Evolutionary conservation across 495 filamentous ascomycete species (phyloP), one percentile per base, ranked within the genome.

Genomic region (Aspergillus kassunensis): DNA sequence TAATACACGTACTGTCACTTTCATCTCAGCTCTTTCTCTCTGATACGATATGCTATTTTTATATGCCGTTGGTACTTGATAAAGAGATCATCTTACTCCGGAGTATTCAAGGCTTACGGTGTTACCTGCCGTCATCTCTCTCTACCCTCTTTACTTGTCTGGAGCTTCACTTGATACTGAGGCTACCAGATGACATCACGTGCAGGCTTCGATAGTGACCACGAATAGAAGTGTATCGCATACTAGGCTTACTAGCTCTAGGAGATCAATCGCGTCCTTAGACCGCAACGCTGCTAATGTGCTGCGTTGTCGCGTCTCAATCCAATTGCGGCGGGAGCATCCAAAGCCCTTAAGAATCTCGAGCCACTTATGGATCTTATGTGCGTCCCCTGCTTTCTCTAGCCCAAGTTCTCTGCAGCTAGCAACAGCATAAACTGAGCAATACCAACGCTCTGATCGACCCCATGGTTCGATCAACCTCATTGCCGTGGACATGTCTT

Each of bases 281-380:
- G n/a, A n/a, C n/a, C n/a, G n/a, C n/a, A n/a, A n/a, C n/a, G n/a
- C n/a, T n/a, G n/a, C n/a, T n/a, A n/a, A n/a, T n/a, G n/a, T 54
- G 59, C 55, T 62, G 53, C 47, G 59, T 59, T 62, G 59, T 62
- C 56, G 49, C 45, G 25, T 45, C 46, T 45, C 56, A 53, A 56
- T 49, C 59, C 59, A 62, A 62, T 62, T 55, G 55, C 35, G 49
- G 47, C 44, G 35, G 24, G 36, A 53, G 41, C 36, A 18, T 37
- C 39, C 30, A 55, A 44, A 27, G 25, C 39, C 33, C 35, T 15
- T 23, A 20, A 0, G 30, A 46, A n/a, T 35, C 18, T 51, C 25
- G 43, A 44, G 49, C 55, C 44, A 39, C 48, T 51, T 47, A 45
- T 27, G 30, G 30, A 48, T 48, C 35, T 52, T 51, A 52, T 57